Percentiles rank a stretch among this genome's conserved stretches.
Conservation (phyloP, 2,329 filamentous ascomycete species). For the Leptographium radiaticola region DNA sequence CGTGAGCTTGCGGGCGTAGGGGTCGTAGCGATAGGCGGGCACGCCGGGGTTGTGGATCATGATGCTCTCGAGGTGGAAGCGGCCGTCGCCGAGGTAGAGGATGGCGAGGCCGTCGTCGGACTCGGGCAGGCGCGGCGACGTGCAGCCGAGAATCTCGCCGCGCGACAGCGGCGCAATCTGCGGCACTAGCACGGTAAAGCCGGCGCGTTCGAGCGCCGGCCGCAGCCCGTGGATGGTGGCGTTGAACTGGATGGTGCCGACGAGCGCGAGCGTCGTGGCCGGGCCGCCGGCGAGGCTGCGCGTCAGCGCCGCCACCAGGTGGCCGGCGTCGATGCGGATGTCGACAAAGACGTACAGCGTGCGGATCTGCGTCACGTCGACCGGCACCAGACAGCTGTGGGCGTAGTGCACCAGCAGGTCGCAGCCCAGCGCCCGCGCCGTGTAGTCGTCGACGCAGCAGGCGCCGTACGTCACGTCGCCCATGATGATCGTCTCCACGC, state of each 20-base stretch:
- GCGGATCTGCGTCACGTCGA: constrained; percentile 92
- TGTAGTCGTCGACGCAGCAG: constrained; percentile 98
- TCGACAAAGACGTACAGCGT: constrained; percentile 97
- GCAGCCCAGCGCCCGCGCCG: constrained; percentile 82
- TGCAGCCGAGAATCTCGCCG: constrained; percentile 95
- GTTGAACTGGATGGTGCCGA: constrained; percentile 98
- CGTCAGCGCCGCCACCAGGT: constrained; percentile 75
- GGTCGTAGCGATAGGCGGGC: constrained; percentile 91
- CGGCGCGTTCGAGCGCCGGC: constrained; percentile 64
- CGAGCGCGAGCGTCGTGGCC: constrained; percentile 79
- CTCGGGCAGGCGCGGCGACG: constrained; percentile 48
- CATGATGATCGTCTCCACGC: constrained; percentile 92
- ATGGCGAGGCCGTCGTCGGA: constrained; percentile 48
- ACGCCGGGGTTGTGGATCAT: constrained; percentile 96
- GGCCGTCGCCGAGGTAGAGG: constrained; percentile 80
- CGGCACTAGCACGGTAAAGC: constrained; percentile 75
- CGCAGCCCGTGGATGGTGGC: constrained; percentile 83
- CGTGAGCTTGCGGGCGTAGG: constrained; percentile 84
- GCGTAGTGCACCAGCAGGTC: constrained; percentile 94
- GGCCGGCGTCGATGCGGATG: constrained; percentile 85
- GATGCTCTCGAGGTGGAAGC: constrained; percentile 93
- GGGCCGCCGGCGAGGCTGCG: constrained; percentile 63
- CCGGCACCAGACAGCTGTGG: constrained; percentile 90
- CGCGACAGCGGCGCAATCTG: constrained; percentile 89
- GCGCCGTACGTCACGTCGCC: constrained; percentile 97